phyloP scores from a whole-genome alignment of 2,329 filamentous ascomycete species.

The Fusarium sp. region DNA sequence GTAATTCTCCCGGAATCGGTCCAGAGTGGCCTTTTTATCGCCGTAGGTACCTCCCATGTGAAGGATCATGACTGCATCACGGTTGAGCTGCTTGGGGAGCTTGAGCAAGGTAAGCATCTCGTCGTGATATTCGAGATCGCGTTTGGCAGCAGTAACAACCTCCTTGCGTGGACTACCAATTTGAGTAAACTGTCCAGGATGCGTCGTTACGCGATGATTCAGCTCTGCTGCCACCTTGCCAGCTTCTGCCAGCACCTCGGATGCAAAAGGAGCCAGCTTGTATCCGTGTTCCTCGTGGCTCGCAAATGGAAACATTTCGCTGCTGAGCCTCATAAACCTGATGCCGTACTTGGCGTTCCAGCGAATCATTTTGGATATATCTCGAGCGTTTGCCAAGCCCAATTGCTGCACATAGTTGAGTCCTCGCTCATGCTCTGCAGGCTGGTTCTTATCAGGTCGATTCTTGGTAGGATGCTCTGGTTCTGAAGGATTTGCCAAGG shows the following conservation, averaged over 20 bases:
- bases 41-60: constrained; percentile 94
- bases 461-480: constrained; percentile 89
- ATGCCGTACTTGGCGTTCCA: constrained; percentile 96
- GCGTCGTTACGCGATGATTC: constrained; percentile 87
- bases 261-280: constrained; percentile 83
- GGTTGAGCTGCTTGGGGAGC: constrained; percentile 80
- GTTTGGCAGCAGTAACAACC: constrained; percentile 79
- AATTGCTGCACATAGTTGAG: constrained; percentile 79
- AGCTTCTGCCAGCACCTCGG: constrained; percentile 78
- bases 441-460: constrained; percentile 78
- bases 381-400: constrained; percentile 82
- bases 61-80: constrained; percentile 92
- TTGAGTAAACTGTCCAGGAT: constrained; percentile 94
- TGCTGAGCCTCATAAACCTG: constrained; percentile 90
- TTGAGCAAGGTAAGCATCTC: constrained; percentile 83
- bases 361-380: constrained; percentile 84
- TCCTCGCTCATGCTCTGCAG: constrained; percentile 73
- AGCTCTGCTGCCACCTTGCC: constrained; percentile 81
- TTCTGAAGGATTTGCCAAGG: constrained; percentile 77
- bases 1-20: constrained; percentile 83
- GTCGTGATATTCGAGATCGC: constrained; percentile 88
- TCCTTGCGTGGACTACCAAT: constrained; percentile 82
- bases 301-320: constrained; percentile 97
- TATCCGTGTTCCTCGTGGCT: constrained; percentile 91
- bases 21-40: constrained; percentile 81